Base-by-base conservation (phyloP, 2,329 filamentous ascomycete genomes). In the Sporothrix luriei region DNA sequence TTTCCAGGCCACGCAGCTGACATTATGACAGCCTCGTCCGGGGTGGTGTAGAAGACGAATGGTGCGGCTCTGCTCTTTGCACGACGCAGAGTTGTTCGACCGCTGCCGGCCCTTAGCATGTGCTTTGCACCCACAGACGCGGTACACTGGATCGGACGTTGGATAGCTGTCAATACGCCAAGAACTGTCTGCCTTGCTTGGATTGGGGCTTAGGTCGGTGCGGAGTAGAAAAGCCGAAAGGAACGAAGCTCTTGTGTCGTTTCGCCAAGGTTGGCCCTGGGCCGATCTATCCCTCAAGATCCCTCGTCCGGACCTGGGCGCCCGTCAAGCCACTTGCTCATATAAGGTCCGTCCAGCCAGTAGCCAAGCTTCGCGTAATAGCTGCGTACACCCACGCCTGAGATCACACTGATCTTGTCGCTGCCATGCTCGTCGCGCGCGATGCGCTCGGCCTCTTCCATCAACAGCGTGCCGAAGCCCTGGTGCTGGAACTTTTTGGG, bases 401-500 rank as follows among this genome's bases (percentile, higher is more conserved):
- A 97, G 72, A 99, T 99, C 74, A 99, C 93, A 77, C 92, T 95
- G 69, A 99, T 93, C 84, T 99, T 99, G 71, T 86, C 85, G 75
- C 94, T 97, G 6, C 93, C 91, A 77, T 99, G 95, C 81, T 99
- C 95, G 73, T 97, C 91, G 69, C 92, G 87, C 0, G 96, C 94
- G 73, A 99, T 99, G 66, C 94, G 86, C 82, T 98, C 95, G 0
- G 95, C 96, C 81, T 98, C 94, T 77, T 98, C 94, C 96, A 99
- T 99, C 74, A 99, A 78, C 72, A 99, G 79, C 1, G 95, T 99
- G 62, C 95, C 95, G 74, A 97, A 99, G 0, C 95, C 95, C 78
- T 97, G 95, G 81, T 99, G 95, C 82, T 99, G 95, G 80, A 98
- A 98, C 80, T 98, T 98, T 79, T 91, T 90, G 24, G 94, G 93